Conservation (phyloP, 148 eudicot genomes). For the Rhododendron henanense region DNA sequence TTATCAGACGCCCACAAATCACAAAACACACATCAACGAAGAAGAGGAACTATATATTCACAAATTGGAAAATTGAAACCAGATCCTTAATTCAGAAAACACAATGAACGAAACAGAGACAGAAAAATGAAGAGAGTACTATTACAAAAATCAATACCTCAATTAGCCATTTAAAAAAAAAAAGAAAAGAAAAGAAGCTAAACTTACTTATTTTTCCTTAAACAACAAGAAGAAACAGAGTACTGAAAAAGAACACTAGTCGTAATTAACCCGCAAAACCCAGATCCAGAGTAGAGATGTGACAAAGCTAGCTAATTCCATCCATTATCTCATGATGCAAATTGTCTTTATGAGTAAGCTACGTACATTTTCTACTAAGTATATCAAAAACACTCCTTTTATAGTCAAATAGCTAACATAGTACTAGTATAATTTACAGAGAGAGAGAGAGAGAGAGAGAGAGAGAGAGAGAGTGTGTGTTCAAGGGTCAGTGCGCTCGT, state of each 20-base stretch:
- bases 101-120: no score
- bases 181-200: no score
- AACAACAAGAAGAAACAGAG: background rate
- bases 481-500: constrained; percentile 39
- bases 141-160: background rate
- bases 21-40: no score
- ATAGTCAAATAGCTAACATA: background rate
- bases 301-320: background rate
- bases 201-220: no score
- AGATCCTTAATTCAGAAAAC: no score
- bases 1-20: no score
- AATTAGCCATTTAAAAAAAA: background rate
- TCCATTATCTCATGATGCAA: background rate
- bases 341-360: background rate
- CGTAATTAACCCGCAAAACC: background rate
- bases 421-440: background rate
- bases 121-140: background rate
- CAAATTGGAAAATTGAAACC: no score
- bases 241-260: no score
- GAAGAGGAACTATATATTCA: no score
- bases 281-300: constrained; percentile 1
- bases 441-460: background rate
- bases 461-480: no score
- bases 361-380: background rate
- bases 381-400: background rate